Percentiles rank a stretch among this genome's conserved stretches.
Conservation (phyloP, 768 basidiomycete genomes). For the Termitomyces sp. region DNA sequence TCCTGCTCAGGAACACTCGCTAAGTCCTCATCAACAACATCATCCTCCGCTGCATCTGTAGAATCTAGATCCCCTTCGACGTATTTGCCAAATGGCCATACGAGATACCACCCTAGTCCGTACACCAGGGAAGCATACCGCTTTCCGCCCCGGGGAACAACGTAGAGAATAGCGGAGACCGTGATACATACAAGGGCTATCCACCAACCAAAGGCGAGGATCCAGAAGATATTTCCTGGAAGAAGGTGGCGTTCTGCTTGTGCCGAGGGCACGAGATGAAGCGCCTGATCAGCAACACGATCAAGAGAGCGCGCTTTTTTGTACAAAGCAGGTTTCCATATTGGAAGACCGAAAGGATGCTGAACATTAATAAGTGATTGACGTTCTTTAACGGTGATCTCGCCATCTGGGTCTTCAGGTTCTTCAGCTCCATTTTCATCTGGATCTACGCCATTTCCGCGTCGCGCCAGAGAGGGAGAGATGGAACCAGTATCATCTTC, state of each 20-base stretch:
- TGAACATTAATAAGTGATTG: conserved; percentile 99
- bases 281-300: conserved; percentile 89
- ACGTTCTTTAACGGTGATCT: conserved; percentile 90
- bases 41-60: conserved; percentile 29
- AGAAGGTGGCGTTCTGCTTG: conserved; percentile 90
- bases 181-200: conserved; percentile 65
- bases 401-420: conserved; percentile 33
- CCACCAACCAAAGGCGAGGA: conserved; percentile 90
- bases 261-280: conserved; percentile 89
- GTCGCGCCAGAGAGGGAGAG: conserved; percentile 16
- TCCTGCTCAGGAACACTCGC: conserved; percentile 24
- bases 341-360: conserved; percentile 97
- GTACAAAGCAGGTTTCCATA: conserved; percentile 99
- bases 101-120: conserved; percentile 93
- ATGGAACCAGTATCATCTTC: conserved; percentile 19
- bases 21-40: conserved; percentile 26
- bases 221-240: conserved; percentile 94
- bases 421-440: conserved; percentile 34
- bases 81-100: conserved; percentile 99
- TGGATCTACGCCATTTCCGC: conserved; percentile 38
- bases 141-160: conserved; percentile 75
- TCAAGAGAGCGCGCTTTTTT: conserved; percentile 96
- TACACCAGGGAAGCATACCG: conserved; percentile 83
- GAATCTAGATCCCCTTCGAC: conserved; percentile 71
- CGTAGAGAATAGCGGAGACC: conserved; percentile 60